These are phyloP conservation scores for Metarhizium sp. DNA, from an alignment of 2,329 filamentous ascomycete genomes.

Conservation along the genomic window DNA sequence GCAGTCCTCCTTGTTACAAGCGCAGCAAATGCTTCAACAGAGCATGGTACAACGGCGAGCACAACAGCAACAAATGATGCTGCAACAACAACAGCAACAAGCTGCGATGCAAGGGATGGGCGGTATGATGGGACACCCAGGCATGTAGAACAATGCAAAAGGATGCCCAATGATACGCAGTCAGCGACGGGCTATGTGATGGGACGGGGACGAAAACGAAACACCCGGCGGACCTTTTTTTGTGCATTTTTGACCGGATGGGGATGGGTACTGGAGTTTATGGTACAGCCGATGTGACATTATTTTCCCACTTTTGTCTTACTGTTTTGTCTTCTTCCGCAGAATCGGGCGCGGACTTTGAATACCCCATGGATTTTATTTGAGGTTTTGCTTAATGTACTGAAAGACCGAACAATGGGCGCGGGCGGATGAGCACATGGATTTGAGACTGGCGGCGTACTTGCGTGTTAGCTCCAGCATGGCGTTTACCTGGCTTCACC, in stretches of 20 bases:
- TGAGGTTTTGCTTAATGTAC: conserved; percentile 7
- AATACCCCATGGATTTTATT: conserved; percentile 23
- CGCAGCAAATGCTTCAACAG: conserved; percentile 25
- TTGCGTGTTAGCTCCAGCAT: conserved; percentile 10
- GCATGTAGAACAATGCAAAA: conserved; percentile 26
- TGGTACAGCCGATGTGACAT: not conserved
- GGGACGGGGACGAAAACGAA: conserved; percentile 5
- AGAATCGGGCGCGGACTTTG: conserved; percentile 14
- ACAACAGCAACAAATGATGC: conserved; percentile 22
- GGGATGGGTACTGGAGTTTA: conserved; percentile 1
- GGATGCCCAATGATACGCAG: not conserved
- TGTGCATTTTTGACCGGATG: not conserved
- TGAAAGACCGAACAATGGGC: not conserved
- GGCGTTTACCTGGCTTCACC: conserved; percentile 9
- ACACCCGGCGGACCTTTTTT: not conserved
- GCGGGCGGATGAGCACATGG: not conserved
- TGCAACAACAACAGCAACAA: conserved; percentile 29
- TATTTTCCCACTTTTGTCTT: conserved; percentile 4
- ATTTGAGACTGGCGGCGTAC: conserved; percentile 1
- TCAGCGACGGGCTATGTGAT: not conserved
- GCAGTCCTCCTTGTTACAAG: conserved; percentile 28
- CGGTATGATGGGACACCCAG: conserved; percentile 43
- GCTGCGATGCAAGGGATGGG: conserved; percentile 42
- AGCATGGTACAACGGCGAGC: conserved; percentile 21
- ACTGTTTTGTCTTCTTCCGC: not conserved